Conservation (phyloP, 2,329 filamentous ascomycete genomes). For the Acephala macrosclerotiorum region DNA sequence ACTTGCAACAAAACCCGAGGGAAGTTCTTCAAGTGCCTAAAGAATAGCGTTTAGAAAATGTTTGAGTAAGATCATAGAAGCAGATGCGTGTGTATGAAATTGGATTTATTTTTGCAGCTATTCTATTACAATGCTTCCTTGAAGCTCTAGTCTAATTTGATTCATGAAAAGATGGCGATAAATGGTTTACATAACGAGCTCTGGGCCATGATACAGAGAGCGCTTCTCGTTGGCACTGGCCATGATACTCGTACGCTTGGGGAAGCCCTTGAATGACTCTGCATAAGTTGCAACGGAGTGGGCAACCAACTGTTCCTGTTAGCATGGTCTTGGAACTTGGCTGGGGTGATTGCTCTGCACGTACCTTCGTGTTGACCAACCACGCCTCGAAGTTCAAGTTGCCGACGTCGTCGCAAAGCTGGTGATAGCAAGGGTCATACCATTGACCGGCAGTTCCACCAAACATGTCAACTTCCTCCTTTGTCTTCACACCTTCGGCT, state of each 20-base stretch:
- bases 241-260: conserved; percentile 54
- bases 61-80: too few relatives aligned
- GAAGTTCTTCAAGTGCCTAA: too few relatives aligned
- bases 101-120: neutral
- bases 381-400: conserved; percentile 68
- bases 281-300: conserved; percentile 77
- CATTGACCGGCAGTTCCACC: conserved; percentile 72
- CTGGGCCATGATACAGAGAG: conserved; percentile 56
- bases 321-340: conserved; percentile 29
- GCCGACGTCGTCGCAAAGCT: conserved; percentile 64
- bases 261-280: conserved; percentile 69
- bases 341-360: conserved; percentile 25
- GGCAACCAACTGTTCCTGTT: conserved; percentile 63
- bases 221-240: conserved; percentile 43
- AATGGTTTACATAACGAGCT: conserved; percentile 52
- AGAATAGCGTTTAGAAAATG: too few relatives aligned
- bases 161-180: neutral
- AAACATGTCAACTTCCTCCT: conserved; percentile 69
- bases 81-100: too few relatives aligned
- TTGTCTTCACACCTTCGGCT: conserved; percentile 78
- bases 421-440: conserved; percentile 68
- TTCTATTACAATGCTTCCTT: conserved; percentile 1
- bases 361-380: conserved; percentile 66
- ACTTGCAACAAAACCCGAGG: too few relatives aligned
- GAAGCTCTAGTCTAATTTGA: neutral